A percentile compares a stretch with the other conserved stretches of the same genome.
phyloP scores from a whole-genome alignment of 129 eudicot species.

The Artemisia annua region DNA sequence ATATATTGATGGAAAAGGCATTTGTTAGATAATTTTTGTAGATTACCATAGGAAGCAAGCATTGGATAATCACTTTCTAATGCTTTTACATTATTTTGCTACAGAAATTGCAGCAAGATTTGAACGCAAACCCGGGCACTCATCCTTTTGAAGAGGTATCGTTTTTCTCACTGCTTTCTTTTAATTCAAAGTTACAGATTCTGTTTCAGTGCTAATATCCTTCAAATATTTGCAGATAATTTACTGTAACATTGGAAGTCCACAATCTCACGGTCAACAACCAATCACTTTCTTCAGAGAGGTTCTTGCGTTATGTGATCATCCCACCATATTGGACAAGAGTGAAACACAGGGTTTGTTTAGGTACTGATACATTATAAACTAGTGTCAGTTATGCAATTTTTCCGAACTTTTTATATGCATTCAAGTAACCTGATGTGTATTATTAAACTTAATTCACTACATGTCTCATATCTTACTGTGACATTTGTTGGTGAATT shows the following conservation, averaged over 20 bases:
- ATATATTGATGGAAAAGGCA: too few species aligned
- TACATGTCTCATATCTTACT: not conserved
- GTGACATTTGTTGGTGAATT: slow-evolving; percentile 8
- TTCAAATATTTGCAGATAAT: slow-evolving; percentile 41
- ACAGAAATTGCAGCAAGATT: slow-evolving; percentile 82
- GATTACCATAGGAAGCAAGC: too few species aligned
- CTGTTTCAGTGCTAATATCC: slow-evolving; percentile 3
- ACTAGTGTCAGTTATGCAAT: not conserved
- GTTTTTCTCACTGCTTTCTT: not conserved
- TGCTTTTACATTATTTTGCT: not conserved
- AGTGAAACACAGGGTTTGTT: slow-evolving; percentile 90
- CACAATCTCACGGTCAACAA: slow-evolving; percentile 95
- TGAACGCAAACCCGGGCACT: slow-evolving; percentile 72
- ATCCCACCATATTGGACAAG: slow-evolving; percentile 89
- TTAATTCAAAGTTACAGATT: slow-evolving; percentile 2
- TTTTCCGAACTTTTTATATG: not conserved
- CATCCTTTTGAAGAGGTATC: slow-evolving; percentile 93
- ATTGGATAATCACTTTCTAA: slow-evolving; percentile 8
- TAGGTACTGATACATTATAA: slow-evolving; percentile 52
- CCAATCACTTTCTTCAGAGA: slow-evolving; percentile 88
- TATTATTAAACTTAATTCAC: slow-evolving; percentile 4
- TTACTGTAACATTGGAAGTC: slow-evolving; percentile 57
- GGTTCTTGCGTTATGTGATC: slow-evolving; percentile 98
- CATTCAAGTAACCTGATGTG: not conserved
- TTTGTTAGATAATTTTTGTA: too few species aligned